Percentiles rank a stretch among this genome's conserved stretches.
Evolutionary conservation across 139 green algal species (phyloP).

Genomic region (Dunaliella sp.): DNA sequence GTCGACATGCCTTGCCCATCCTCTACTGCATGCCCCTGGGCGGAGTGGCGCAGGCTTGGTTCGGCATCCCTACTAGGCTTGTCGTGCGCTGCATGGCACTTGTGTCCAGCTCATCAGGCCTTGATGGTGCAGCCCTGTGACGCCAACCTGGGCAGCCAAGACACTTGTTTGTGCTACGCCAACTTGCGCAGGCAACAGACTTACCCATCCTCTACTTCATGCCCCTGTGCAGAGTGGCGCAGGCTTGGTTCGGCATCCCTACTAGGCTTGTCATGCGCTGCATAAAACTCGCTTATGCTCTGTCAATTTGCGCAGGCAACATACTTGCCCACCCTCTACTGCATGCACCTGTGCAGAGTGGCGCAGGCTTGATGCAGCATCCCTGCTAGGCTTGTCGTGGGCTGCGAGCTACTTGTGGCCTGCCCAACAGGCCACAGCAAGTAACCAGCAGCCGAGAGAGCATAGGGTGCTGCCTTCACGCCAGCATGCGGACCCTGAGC

Average conservation of each 20-base stretch:
- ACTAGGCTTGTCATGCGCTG: not conserved
- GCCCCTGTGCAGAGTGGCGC: not conserved
- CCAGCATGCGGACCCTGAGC: not conserved
- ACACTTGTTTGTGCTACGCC: no score
- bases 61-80: not conserved
- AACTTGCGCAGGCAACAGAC: not conserved
- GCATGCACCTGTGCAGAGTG: not conserved
- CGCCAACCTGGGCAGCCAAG: not conserved
- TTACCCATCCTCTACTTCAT: not conserved
- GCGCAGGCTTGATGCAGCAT: not conserved
- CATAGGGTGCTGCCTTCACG: not conserved
- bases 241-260: not conserved
- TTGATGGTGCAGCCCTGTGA: no score
- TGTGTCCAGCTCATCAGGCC: no score
- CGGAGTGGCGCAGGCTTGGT: not conserved
- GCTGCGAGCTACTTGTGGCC: not conserved
- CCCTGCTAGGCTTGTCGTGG: not conserved
- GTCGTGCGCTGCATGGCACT: not conserved
- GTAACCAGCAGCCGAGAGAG: not conserved
- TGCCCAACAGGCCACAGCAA: not conserved
- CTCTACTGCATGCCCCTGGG: not conserved
- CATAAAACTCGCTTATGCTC: not conserved
- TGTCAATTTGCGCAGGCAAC: not conserved
- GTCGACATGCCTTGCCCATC: not conserved
- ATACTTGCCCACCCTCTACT: not conserved